Base-by-base conservation (phyloP, 2,329 filamentous ascomycete genomes). In the Scedosporium boydii region DNA sequence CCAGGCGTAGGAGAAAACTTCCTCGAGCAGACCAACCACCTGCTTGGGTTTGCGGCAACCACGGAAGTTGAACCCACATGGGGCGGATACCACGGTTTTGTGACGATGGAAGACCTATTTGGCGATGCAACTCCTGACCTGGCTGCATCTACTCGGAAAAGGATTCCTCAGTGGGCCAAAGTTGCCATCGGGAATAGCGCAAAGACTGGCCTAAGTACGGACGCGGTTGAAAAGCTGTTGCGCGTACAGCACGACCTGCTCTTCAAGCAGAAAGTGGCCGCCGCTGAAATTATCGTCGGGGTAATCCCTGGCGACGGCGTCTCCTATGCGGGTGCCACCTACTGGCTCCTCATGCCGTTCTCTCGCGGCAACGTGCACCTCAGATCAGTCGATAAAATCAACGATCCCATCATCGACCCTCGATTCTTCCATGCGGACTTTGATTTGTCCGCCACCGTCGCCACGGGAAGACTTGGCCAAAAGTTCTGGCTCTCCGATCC, bases 321-420 rank as follows among this genome's bases (percentile, higher is more conserved):
- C n/a, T 23, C 58, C 9, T 12, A 3, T 12, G 18, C 44, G 9
- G 16, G 16, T 2, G 74, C 77, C 0, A 68, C 73, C 9, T 73
- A 72, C 63, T 78, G 74, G 72, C 64, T 67, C 6, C 67, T 77
- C 9, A 62, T 78, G 9, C 75, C 75, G 10, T 73, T 77, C 63
- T 73, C 76, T 1, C 78, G 84, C 0, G 85, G 85, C 5, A 76
- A 76, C 42, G 79, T 86, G 62, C 86, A 87, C 71, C 82, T 87
- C 64, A 71, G 71, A 7, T 75, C 74, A 5, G 60, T 74, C 1
- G 68, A 53, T 12, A n/a, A 16, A 9, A 23, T 69, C 12, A 74
- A 77, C 4, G 69, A 75, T 23, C 78, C 80, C 0, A 73, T 78
- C 14, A 66, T 65, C 42, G 58, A 67, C 38, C 65, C 66, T 9